These are phyloP conservation scores for Oryza glumipatula DNA, from an alignment of 176 grass and related monocot genomes.

Conservation along the genomic window DNA sequence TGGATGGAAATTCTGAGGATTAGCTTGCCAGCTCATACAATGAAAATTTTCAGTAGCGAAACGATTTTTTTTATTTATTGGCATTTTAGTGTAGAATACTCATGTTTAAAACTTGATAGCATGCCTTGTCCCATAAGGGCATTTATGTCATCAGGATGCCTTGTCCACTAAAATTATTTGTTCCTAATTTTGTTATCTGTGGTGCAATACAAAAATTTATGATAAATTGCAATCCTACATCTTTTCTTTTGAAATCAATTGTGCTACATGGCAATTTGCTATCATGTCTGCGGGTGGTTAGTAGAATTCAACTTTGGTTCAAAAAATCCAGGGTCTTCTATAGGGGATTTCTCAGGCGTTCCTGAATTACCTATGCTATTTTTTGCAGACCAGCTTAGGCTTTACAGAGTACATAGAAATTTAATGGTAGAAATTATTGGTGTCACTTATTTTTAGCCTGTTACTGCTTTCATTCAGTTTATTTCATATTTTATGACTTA, in stretches of 20 bases:
- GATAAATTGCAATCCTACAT: not conserved
- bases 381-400: not conserved
- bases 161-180: not conserved
- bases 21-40: not conserved
- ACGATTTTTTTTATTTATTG: not conserved
- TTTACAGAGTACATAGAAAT: constrained; percentile 12
- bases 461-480: not conserved
- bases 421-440: constrained; percentile 12
- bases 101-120: not conserved
- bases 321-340: not conserved
- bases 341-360: not conserved
- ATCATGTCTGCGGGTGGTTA: constrained; percentile 19
- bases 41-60: not conserved
- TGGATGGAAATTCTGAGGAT: constrained; percentile 9
- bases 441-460: constrained; percentile 2
- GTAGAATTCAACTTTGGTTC: constrained; percentile 1
- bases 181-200: not conserved
- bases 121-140: not conserved
- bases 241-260: not conserved
- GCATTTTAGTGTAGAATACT: constrained; percentile 9
- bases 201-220: not conserved
- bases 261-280: not conserved
- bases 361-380: constrained; percentile 18
- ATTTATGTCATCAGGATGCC: no score
- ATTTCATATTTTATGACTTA: not conserved